Evolutionary conservation across 257 asterid genomes (phyloP).

Genomic region (Solanum okadae): DNA sequence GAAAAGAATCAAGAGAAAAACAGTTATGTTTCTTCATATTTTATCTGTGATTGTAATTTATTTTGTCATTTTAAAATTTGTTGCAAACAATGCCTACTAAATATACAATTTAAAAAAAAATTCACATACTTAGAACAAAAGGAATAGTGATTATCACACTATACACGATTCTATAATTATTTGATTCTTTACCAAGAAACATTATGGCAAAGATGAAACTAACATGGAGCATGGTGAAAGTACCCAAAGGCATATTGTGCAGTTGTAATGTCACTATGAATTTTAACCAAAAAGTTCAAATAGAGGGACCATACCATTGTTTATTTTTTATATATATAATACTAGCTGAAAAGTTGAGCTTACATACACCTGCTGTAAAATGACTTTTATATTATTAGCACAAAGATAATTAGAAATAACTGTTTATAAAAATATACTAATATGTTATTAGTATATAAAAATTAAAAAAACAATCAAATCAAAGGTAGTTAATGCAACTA

Average conservation of each 20-base stretch:
- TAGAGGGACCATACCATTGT: neutral
- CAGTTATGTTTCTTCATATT: no score
- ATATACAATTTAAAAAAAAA: neutral
- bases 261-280: neutral
- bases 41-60: no score
- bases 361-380: neutral
- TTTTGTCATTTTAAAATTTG: neutral
- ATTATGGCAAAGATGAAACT: neutral
- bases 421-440: no score
- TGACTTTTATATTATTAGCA: neutral
- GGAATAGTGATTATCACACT: neutral
- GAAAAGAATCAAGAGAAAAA: no score
- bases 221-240: neutral
- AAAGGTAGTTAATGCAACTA: neutral
- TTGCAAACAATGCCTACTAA: neutral
- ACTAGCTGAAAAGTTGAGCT: conserved; percentile 7
- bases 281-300: neutral
- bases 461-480: neutral
- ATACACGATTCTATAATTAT: neutral
- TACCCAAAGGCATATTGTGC: neutral
- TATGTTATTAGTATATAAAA: neutral
- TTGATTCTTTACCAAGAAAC: neutral
- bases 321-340: neutral
- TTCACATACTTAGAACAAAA: neutral
- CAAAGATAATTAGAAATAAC: neutral